Evolutionary conservation across 495 filamentous ascomycete genomes (phyloP).

Genomic region (Evernia prunastri): DNA sequence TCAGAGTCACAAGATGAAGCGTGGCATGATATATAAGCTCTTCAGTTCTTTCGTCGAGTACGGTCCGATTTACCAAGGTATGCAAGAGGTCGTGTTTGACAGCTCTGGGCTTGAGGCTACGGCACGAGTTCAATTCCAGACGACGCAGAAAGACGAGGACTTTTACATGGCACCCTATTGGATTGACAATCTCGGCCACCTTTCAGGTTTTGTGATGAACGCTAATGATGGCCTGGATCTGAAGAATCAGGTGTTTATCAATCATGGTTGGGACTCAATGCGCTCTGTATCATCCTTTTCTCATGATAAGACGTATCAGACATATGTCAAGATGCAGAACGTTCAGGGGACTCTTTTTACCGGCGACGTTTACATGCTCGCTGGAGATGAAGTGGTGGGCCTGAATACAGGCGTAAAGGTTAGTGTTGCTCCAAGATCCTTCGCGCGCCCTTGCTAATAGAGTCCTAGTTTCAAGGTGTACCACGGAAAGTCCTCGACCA

Average conservation of each 20-base stretch:
- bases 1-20: slow-evolving; percentile 35
- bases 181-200: slow-evolving; percentile 55
- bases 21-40: slow-evolving; percentile 62
- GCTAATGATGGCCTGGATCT: slow-evolving; percentile 55
- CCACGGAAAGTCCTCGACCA: slow-evolving; percentile 14
- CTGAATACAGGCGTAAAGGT: slow-evolving; percentile 11
- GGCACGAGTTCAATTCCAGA: slow-evolving; percentile 29
- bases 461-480: slow-evolving; percentile 22
- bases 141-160: slow-evolving; percentile 49
- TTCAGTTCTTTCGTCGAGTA: slow-evolving; percentile 61
- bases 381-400: slow-evolving; percentile 10
- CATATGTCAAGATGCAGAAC: slow-evolving; percentile 51
- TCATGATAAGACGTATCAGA: slow-evolving; percentile 51
- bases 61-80: slow-evolving; percentile 51
- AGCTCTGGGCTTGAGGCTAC: slow-evolving; percentile 28
- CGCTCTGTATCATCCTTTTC: too few relatives aligned
- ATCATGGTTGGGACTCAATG: slow-evolving; percentile 58
- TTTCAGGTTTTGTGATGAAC: slow-evolving; percentile 61
- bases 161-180: slow-evolving; percentile 42
- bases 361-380: slow-evolving; percentile 24
- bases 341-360: slow-evolving; percentile 16
- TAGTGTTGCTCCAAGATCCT: too few relatives aligned
- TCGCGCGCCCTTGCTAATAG: not conserved
- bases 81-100: slow-evolving; percentile 36
- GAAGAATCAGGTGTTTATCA: slow-evolving; percentile 52